Base-by-base conservation (phyloP, 75 land plant genomes). In the Sequoia sempervirens region DNA sequence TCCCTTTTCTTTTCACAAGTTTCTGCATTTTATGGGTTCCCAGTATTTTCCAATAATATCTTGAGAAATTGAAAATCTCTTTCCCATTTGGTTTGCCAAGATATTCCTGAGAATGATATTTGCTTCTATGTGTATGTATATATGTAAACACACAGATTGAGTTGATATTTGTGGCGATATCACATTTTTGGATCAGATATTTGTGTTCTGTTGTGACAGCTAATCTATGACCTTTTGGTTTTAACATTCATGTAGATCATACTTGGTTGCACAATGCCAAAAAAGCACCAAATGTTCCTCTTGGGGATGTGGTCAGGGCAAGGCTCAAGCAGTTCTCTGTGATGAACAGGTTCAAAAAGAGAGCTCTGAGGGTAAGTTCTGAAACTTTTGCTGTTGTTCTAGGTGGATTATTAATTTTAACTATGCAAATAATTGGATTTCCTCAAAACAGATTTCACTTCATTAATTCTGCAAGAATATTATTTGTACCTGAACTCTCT, bases 321-420 rank as follows among this genome's bases (percentile, higher is more conserved):
- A 89, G 96, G 56, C 90, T 94, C 53, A 94, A 89, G 73, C 96
- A 94, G 79, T 94, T 94, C 79, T 91, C 96, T 69, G 86, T 85
- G 46, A 93, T 94, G 94, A 94, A 94, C 64, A 94, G 91, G 81
- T 91, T 94, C 87, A 95, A 95, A 79, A 92, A 93, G 91, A 95
- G 83, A 82, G 97, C 95, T 64, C 72, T 94, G 85, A 86, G 94
- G 82, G 94, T 95, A 80, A 88, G 91, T 56, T 18, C 74, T 43
- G 38, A 47, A 45, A 45, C 28, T 78, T 26, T 45, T 18, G 12
- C 5, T 10, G n/a, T 78, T 20, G 43, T 40, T 75, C 26, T 40
- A 75, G 26, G 41, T 9, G 8, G 40, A 20, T 38, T 7, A 58
- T 74, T 74, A 37, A 37, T 74, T 74, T 18, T 17, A 38, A 17